A percentile compares a stretch with the other conserved stretches of the same genome.
Conservation (phyloP, 2,329 filamentous ascomycete genomes). For the Stagonosporopsis cucurbitacearum region DNA sequence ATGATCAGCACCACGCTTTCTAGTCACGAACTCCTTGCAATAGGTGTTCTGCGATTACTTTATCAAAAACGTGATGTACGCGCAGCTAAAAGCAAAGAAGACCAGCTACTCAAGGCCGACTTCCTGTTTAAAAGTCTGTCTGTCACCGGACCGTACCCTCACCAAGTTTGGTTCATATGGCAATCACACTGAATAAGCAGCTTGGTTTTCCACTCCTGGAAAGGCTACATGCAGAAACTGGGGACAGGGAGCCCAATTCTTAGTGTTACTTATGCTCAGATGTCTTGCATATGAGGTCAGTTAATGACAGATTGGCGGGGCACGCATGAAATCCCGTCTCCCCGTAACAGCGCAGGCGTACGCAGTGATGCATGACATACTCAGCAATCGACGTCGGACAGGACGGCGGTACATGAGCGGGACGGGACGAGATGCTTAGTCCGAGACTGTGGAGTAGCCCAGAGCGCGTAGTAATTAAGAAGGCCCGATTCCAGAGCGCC, state of each 20-base stretch:
- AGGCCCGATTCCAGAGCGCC: slow-evolving; percentile 4
- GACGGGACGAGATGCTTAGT: slow-evolving; percentile 12
- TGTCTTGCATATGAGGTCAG: slow-evolving; percentile 2
- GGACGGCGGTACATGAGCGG: slow-evolving; percentile 2
- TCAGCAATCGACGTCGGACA: neutral
- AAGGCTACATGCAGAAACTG: slow-evolving; percentile 4
- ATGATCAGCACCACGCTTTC: neutral
- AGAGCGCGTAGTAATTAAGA: slow-evolving; percentile 2
- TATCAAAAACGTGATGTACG: neutral
- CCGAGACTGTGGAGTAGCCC: neutral
- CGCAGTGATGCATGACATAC: slow-evolving; percentile 13
- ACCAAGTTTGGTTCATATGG: no score
- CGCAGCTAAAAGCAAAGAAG: neutral
- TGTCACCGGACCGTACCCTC: neutral
- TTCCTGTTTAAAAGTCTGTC: neutral
- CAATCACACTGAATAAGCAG: neutral
- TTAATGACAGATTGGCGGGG: neutral
- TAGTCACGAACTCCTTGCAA: neutral
- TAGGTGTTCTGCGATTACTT: neutral
- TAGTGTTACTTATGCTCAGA: neutral
- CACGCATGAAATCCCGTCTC: slow-evolving; percentile 3
- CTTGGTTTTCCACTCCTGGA: neutral
- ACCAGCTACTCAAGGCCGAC: neutral
- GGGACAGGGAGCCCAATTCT: neutral
- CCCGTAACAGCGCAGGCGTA: neutral